These are phyloP conservation scores for Daldinia loculata DNA, from an alignment of 495 filamentous ascomycete species.

Conservation along the genomic window DNA sequence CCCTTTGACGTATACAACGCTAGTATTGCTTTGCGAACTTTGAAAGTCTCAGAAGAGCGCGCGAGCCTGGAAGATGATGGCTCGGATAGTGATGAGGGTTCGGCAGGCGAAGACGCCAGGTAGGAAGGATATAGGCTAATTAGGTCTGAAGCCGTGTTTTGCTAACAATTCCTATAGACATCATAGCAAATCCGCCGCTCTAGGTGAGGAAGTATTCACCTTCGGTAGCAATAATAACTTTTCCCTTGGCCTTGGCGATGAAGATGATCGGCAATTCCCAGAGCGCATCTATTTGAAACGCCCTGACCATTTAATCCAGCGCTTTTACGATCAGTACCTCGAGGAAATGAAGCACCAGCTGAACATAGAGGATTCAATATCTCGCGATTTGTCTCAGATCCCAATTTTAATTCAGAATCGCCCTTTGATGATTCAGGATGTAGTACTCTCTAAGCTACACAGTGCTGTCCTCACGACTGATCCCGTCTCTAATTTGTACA, in stretches of 20 bases:
- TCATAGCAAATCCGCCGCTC: slow-evolving; percentile 44
- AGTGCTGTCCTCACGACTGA: slow-evolving; percentile 91
- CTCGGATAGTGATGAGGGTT: slow-evolving; percentile 53
- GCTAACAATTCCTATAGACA: slow-evolving; percentile 31
- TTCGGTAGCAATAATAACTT: slow-evolving; percentile 97
- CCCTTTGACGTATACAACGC: slow-evolving; percentile 91
- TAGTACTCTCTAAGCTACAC: slow-evolving; percentile 89
- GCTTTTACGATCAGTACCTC: slow-evolving; percentile 71
- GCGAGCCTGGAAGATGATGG: slow-evolving; percentile 47
- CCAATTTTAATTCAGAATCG: slow-evolving; percentile 74
- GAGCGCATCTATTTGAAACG: slow-evolving; percentile 81
- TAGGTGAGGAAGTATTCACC: slow-evolving; percentile 87
- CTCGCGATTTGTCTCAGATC: slow-evolving; percentile 59
- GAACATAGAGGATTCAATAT: slow-evolving; percentile 40
- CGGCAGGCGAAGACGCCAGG: slow-evolving; percentile 36
- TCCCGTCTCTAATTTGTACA: slow-evolving; percentile 87
- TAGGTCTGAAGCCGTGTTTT: neutral
- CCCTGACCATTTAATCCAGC: slow-evolving; percentile 77
- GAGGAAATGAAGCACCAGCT: slow-evolving; percentile 39
- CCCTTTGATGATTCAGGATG: slow-evolving; percentile 75
- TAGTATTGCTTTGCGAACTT: slow-evolving; percentile 72
- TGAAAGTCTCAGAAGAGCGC: slow-evolving; percentile 46
- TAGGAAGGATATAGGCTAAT: slow-evolving; percentile 27
- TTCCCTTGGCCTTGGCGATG: slow-evolving; percentile 88
- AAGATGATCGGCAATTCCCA: slow-evolving; percentile 92